A percentile compares a stretch with the other conserved stretches of the same genome.
These are phyloP conservation scores for Taphrina deformans DNA, from an alignment of 1,139 yeast species.

Conservation along the genomic window DNA sequence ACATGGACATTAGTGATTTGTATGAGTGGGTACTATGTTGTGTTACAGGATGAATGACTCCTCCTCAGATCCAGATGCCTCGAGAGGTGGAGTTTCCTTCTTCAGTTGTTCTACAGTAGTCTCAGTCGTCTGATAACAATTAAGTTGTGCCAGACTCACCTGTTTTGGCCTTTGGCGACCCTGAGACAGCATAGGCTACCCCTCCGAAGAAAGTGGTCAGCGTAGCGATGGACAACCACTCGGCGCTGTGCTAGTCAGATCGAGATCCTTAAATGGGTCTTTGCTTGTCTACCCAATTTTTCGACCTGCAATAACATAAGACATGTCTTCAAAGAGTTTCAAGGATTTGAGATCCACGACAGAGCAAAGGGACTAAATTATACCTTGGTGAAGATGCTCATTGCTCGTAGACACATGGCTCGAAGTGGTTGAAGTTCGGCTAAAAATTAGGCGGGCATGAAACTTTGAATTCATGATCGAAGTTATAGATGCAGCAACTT, in stretches of 20 bases:
- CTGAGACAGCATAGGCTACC: slow-evolving; percentile 43
- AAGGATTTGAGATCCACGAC: background rate
- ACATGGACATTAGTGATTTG: no score
- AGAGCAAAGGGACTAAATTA: background rate
- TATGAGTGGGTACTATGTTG: background rate
- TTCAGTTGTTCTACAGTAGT: slow-evolving; percentile 12
- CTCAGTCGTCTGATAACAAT: background rate
- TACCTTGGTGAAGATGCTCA: background rate
- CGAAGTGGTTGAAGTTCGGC: background rate
- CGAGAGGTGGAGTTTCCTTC: slow-evolving; percentile 28
- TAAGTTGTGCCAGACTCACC: background rate
- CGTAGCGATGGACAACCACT: slow-evolving; percentile 46
- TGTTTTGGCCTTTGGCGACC: slow-evolving; percentile 40
- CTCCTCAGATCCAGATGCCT: slow-evolving; percentile 29
- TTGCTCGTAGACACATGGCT: background rate
- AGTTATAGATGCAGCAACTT: no score
- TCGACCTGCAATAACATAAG: slow-evolving; percentile 33
- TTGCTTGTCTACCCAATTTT: slow-evolving; percentile 5
- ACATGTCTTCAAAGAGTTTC: slow-evolving; percentile 3
- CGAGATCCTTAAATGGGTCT: background rate
- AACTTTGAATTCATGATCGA: background rate
- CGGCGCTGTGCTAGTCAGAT: slow-evolving; percentile 17
- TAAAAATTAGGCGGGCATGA: background rate
- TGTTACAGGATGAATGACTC: slow-evolving; percentile 28
- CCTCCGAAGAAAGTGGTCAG: slow-evolving; percentile 45